Conservation (phyloP, 176 grass and related monocot species). For the Oryza punctata region DNA sequence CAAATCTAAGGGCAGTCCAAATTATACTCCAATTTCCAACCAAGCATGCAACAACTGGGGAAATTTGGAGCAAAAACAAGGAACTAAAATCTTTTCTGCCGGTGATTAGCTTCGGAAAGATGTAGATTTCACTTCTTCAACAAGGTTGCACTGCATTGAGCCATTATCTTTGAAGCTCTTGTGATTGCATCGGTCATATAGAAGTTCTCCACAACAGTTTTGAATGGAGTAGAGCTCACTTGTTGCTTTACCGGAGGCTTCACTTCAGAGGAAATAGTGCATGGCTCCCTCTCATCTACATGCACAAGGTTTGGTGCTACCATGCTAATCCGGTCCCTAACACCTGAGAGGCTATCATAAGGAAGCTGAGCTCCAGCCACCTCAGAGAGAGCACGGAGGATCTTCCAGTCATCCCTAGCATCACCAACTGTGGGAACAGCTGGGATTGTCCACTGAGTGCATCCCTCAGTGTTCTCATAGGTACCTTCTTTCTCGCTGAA, state of each 20-base stretch:
- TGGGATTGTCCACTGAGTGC: slow-evolving; percentile 85
- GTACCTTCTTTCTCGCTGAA: slow-evolving; percentile 99
- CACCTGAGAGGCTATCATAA: slow-evolving; percentile 58
- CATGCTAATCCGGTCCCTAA: slow-evolving; percentile 61
- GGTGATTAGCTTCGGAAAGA: not conserved
- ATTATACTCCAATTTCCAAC: slow-evolving; percentile 29
- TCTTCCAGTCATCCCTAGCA: slow-evolving; percentile 99
- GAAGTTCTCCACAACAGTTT: slow-evolving; percentile 73
- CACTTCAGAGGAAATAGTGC: slow-evolving; percentile 59
- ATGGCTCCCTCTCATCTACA: slow-evolving; percentile 78
- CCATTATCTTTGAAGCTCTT: slow-evolving; percentile 98
- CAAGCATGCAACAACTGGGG: slow-evolving; percentile 21
- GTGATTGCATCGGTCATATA: slow-evolving; percentile 97
- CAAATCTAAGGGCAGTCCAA: slow-evolving; percentile 52
- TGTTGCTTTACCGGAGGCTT: slow-evolving; percentile 67
- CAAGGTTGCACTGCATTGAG: slow-evolving; percentile 82
- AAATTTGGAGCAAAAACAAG: slow-evolving; percentile 22
- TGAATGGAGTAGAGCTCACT: slow-evolving; percentile 65
- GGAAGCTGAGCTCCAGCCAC: slow-evolving; percentile 64
- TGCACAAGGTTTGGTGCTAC: slow-evolving; percentile 79
- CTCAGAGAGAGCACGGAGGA: slow-evolving; percentile 87
- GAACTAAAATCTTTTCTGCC: slow-evolving; percentile 2
- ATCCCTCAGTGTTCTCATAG: slow-evolving; percentile 96
- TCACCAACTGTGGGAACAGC: slow-evolving; percentile 96
- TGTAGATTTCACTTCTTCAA: slow-evolving; percentile 67